These are phyloP conservation scores for Meyerozyma sp. DNA, from an alignment of 1,139 yeast genomes.

Conservation along the genomic window DNA sequence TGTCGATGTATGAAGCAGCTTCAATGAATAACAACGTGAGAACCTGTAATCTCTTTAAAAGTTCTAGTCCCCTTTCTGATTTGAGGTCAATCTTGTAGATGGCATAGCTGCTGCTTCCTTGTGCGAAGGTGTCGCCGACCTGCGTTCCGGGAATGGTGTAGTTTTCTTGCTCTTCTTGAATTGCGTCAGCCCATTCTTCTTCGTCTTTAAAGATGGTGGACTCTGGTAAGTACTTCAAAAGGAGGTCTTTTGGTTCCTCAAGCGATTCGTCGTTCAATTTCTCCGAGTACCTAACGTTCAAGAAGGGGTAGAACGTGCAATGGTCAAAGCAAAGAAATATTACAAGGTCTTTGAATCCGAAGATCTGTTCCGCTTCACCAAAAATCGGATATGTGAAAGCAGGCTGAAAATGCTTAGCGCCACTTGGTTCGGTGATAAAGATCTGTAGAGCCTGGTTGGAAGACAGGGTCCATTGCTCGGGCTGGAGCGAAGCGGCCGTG, in stretches of 20 bases:
- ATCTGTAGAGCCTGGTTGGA: constrained; percentile 61
- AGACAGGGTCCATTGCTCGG: constrained; percentile 65
- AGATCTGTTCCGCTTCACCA: constrained; percentile 86
- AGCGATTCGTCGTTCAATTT: constrained; percentile 48
- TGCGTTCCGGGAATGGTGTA: constrained; percentile 46
- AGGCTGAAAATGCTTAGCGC: constrained; percentile 60
- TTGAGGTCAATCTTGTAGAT: constrained; percentile 37
- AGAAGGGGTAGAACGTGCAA: constrained; percentile 39
- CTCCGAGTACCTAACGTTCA: constrained; percentile 51
- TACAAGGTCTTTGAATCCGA: constrained; percentile 70
- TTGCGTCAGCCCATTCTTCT: constrained; percentile 54
- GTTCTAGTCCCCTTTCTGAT: constrained; percentile 37
- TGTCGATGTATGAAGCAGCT: constrained; percentile 88
- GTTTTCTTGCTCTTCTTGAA: constrained; percentile 41
- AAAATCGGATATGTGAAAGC: constrained; percentile 85
- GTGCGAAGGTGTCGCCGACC: constrained; percentile 28
- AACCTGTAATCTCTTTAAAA: constrained; percentile 71
- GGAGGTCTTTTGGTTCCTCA: constrained; percentile 45
- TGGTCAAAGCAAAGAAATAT: constrained; percentile 46
- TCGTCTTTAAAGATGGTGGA: constrained; percentile 61
- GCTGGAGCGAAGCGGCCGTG: constrained; percentile 25
- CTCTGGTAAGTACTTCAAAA: constrained; percentile 57
- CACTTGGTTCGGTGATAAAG: constrained; percentile 47
- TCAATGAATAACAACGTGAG: constrained; percentile 82
- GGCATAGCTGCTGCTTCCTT: constrained; percentile 11